Conservation (phyloP, 2,329 filamentous ascomycete species). For the Xylariaceae sp. region DNA sequence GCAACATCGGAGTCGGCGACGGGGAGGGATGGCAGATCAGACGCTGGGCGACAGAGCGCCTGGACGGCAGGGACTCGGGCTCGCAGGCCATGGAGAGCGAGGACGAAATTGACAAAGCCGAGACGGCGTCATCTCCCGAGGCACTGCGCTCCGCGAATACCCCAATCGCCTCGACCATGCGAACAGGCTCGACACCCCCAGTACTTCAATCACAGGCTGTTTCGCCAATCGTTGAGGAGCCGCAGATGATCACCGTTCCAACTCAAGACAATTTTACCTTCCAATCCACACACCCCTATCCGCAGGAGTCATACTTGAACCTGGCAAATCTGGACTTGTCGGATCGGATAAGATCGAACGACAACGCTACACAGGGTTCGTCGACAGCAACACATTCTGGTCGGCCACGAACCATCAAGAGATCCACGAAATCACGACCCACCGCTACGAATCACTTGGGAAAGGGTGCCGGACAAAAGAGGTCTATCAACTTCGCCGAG, state of each 20-base stretch:
- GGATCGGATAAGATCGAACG: conserved; percentile 36
- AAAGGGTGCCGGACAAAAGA: conserved; percentile 61
- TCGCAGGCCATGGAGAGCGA: conserved; percentile 56
- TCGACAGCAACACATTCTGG: conserved; percentile 19
- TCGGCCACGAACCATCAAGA: conserved; percentile 16
- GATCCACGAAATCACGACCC: conserved; percentile 17
- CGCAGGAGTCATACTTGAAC: conserved; percentile 49
- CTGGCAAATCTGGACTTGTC: conserved; percentile 55
- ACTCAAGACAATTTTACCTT: conserved; percentile 61
- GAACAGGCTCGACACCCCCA: conserved; percentile 29
- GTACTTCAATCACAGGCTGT: conserved; percentile 10
- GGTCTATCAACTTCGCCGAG: conserved; percentile 65
- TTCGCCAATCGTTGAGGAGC: conserved; percentile 13
- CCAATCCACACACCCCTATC: conserved; percentile 54
- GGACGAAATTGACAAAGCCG: conserved; percentile 59
- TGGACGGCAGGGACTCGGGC: conserved; percentile 53
- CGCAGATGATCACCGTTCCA: conserved; percentile 39
- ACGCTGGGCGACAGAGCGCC: conserved; percentile 60
- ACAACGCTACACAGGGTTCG: conserved; percentile 24
- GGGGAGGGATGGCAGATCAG: conserved; percentile 64
- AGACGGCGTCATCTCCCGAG: conserved; percentile 52
- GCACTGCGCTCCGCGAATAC: conserved; percentile 40
- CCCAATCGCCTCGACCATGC: conserved; percentile 30
- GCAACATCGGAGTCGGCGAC: conserved; percentile 69
- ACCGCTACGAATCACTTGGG: conserved; percentile 39